Percentiles rank a stretch among this genome's conserved stretches.
Conservation (phyloP, 2,329 filamentous ascomycete genomes). For the Apiospora phragmitis region DNA sequence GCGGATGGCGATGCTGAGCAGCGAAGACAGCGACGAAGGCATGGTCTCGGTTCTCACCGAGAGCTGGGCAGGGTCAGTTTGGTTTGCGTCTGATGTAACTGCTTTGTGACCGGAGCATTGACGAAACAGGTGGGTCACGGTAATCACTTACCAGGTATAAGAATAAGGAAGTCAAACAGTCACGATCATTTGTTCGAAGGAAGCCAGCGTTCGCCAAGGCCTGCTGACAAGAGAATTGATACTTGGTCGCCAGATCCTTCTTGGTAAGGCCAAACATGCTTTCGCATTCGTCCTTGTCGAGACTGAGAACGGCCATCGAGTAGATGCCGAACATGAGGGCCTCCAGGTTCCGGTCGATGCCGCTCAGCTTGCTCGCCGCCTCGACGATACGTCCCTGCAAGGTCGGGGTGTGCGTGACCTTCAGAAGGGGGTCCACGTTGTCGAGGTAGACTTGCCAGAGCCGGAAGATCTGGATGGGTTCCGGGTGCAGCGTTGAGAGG, state of each 20-base stretch:
- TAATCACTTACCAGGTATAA: conserved; percentile 52
- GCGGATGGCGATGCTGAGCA: conserved; percentile 55
- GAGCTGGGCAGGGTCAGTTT: conserved; percentile 37
- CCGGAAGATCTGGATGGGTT: conserved; percentile 44
- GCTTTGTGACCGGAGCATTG: neutral
- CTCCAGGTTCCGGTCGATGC: conserved; percentile 43
- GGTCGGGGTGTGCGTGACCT: conserved; percentile 56
- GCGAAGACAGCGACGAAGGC: conserved; percentile 51
- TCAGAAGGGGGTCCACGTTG: conserved; percentile 60
- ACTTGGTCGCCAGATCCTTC: conserved; percentile 40
- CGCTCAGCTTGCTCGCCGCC: conserved; percentile 42
- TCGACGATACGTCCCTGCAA: conserved; percentile 54
- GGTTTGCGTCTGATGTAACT: neutral
- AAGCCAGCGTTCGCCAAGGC: conserved; percentile 53
- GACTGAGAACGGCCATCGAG: conserved; percentile 40
- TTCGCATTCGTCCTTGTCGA: conserved; percentile 44
- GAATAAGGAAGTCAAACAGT: conserved; percentile 56
- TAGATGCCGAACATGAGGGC: conserved; percentile 60
- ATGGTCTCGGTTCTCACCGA: conserved; percentile 44
- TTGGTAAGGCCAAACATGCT: conserved; percentile 42
- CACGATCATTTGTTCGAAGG: conserved; percentile 49
- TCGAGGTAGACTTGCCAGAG: conserved; percentile 61
- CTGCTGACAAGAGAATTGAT: conserved; percentile 51
- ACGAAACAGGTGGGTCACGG: neutral
- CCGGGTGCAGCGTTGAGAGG: conserved; percentile 44